Evolutionary conservation across 176 grass and related monocot genomes (phyloP).

Genomic region (Oryza australiensis): DNA sequence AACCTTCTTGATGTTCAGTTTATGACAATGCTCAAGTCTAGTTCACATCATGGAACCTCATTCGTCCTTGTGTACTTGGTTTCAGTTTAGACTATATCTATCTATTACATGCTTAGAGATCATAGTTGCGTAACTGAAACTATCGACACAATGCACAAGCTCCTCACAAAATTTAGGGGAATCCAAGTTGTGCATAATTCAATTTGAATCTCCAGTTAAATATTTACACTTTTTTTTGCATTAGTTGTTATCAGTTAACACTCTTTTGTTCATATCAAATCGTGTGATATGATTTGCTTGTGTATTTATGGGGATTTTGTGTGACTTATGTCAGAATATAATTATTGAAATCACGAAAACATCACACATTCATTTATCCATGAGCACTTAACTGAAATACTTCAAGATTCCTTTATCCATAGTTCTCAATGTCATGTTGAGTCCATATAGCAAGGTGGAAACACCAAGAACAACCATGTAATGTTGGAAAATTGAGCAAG

Average conservation of each 20-base stretch:
- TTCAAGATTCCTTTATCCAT: background rate
- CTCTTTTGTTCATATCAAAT: background rate
- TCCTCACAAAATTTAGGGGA: background rate
- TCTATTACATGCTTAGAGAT: constrained; percentile 5
- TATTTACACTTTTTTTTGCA: background rate
- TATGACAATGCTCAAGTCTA: background rate
- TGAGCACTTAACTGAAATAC: background rate
- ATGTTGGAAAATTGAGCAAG: background rate
- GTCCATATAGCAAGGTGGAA: background rate
- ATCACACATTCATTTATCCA: background rate
- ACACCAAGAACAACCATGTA: background rate
- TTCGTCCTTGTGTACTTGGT: background rate
- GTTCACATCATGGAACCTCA: background rate
- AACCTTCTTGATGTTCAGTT: constrained; percentile 26
- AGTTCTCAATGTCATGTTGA: background rate
- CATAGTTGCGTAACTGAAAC: constrained; percentile 1
- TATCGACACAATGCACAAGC: background rate
- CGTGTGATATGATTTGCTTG: background rate
- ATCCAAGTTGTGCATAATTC: background rate
- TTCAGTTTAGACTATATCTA: constrained; percentile 3
- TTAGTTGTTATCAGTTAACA: constrained; percentile 2
- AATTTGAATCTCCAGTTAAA: background rate
- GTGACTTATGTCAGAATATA: background rate
- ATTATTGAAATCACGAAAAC: background rate
- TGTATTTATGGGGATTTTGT: background rate